Conservation (phyloP, 2,329 filamentous ascomycete genomes). For the Plenodomus tracheiphilus region DNA sequence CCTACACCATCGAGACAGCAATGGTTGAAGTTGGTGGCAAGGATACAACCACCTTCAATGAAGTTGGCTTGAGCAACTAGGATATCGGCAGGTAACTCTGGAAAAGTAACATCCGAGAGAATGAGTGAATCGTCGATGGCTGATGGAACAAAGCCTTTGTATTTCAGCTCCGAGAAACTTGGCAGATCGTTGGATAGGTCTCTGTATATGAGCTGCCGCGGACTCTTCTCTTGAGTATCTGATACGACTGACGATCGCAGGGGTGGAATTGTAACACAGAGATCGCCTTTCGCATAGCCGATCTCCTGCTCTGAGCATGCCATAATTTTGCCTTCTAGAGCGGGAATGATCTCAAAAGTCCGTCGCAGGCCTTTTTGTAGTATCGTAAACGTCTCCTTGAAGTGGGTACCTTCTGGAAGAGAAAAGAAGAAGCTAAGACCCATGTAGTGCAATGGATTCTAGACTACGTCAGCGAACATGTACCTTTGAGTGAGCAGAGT, state of each 20-base stretch:
- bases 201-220: conserved; percentile 22
- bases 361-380: conserved; percentile 42
- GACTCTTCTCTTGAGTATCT: neutral
- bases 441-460: conserved; percentile 24
- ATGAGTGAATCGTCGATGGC: conserved; percentile 20
- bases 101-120: conserved; percentile 15
- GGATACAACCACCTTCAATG: conserved; percentile 28
- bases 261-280: conserved; percentile 22
- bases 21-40: conserved; percentile 24
- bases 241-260: neutral
- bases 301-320: conserved; percentile 30
- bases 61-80: conserved; percentile 35
- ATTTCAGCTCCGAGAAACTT: conserved; percentile 16
- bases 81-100: conserved; percentile 23
- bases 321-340: conserved; percentile 44
- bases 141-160: conserved; percentile 21
- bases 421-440: conserved; percentile 44
- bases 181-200: conserved; percentile 22
- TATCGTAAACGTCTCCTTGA: conserved; percentile 34
- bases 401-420: conserved; percentile 24
- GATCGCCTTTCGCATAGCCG: conserved; percentile 32
- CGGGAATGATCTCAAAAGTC: conserved; percentile 44
- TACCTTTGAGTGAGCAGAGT: neutral
- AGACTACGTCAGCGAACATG: neutral
- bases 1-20: conserved; percentile 26